Percentiles rank a stretch among this genome's conserved stretches.
Conservation (phyloP, 129 eudicot genomes). For the Solidago caesia region DNA sequence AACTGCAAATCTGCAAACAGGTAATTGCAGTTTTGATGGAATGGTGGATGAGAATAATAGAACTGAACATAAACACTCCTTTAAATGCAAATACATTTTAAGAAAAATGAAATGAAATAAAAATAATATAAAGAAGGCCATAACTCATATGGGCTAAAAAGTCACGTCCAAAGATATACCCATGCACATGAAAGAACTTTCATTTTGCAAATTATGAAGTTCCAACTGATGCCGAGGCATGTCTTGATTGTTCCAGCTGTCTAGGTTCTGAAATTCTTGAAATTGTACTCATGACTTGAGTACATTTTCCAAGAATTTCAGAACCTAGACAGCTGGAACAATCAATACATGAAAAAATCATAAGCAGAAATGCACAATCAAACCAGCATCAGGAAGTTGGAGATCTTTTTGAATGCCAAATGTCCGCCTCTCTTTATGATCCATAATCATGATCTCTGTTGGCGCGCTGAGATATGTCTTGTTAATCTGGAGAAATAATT, state of each 20-base stretch:
- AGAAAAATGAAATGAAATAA: too few relatives aligned
- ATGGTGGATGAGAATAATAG: neutral
- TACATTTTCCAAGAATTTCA: too few relatives aligned
- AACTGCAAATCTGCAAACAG: too few relatives aligned
- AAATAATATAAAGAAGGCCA: neutral
- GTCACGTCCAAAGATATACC: neutral
- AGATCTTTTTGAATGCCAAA: conserved; percentile 68
- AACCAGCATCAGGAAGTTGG: conserved; percentile 86
- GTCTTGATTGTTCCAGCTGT: too few relatives aligned
- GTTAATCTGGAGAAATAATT: conserved; percentile 52
- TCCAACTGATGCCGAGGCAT: neutral
- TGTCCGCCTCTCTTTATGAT: conserved; percentile 75
- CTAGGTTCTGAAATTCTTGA: too few relatives aligned
- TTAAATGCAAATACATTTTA: neutral
- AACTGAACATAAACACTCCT: neutral
- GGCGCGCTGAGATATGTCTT: conserved; percentile 80
- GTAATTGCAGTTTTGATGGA: too few relatives aligned
- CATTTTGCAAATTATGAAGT: neutral
- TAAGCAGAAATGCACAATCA: conserved; percentile 10
- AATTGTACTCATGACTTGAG: too few relatives aligned
- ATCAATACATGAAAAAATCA: too few relatives aligned
- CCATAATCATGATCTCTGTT: conserved; percentile 62
- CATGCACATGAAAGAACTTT: neutral
- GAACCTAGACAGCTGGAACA: neutral
- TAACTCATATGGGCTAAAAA: neutral